A percentile compares a stretch with the other conserved stretches of the same genome.
Evolutionary conservation across 1,139 yeast genomes (phyloP).

Genomic region (Suhomyces atakaporum): DNA sequence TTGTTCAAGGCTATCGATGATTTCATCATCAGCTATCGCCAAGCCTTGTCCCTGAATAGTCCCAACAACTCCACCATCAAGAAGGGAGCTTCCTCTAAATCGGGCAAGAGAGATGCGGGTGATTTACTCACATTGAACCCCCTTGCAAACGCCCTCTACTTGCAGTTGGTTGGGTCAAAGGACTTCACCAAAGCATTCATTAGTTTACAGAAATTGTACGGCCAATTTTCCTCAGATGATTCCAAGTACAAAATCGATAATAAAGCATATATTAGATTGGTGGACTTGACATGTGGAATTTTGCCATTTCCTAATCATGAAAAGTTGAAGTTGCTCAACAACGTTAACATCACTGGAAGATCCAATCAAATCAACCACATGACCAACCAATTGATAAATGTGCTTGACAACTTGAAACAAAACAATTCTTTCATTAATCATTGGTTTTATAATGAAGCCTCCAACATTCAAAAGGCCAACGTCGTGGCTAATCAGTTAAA

Average conservation of each 20-base stretch:
- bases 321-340: constrained; percentile 44
- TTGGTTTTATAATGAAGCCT: constrained; percentile 52
- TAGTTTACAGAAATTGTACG: constrained; percentile 37
- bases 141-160: constrained; percentile 57
- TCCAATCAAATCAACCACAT: constrained; percentile 32
- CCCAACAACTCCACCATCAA: constrained; percentile 10
- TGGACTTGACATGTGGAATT: constrained; percentile 60
- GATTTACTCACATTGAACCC: constrained; percentile 59
- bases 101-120: constrained; percentile 12
- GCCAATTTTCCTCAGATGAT: constrained; percentile 24
- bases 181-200: constrained; percentile 46
- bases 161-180: constrained; percentile 52
- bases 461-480: constrained; percentile 56
- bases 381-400: constrained; percentile 36
- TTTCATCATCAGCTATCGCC: constrained; percentile 46
- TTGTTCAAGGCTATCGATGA: constrained; percentile 44
- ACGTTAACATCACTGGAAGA: constrained; percentile 37
- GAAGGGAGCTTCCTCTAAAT: constrained; percentile 4
- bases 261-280: constrained; percentile 37
- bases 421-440: constrained; percentile 42
- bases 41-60: constrained; percentile 21
- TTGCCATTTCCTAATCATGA: constrained; percentile 58
- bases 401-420: constrained; percentile 33
- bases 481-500: constrained; percentile 64
- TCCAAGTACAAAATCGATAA: constrained; percentile 24